Percentiles rank a stretch among this genome's conserved stretches.
phyloP scores from a whole-genome alignment of 2,329 filamentous ascomycete genomes.

The Pestalotiopsis sp. region DNA sequence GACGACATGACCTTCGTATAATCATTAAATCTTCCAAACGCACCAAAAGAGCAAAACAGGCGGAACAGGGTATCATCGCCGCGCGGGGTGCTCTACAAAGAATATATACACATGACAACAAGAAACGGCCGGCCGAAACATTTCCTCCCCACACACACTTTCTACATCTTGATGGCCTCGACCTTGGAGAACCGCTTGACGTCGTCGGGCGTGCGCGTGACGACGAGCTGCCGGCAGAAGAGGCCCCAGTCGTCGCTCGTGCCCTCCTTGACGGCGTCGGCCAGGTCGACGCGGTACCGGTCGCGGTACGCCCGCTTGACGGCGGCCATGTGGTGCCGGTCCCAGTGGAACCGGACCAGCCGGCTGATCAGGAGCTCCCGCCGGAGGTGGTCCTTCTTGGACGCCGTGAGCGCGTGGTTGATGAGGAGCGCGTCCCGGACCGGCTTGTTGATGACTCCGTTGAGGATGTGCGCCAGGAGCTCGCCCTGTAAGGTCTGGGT shows the following conservation, averaged over 20 bases:
- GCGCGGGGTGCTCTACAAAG: neutral
- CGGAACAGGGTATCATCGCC: neutral
- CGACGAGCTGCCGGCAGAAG: conserved; percentile 74
- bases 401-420: conserved; percentile 83
- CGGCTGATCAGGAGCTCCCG: conserved; percentile 87
- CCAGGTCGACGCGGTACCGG: conserved; percentile 74
- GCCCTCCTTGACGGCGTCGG: conserved; percentile 77
- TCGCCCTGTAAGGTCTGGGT: conserved; percentile 69
- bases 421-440: conserved; percentile 90
- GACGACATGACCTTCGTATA: neutral
- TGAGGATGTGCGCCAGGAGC: conserved; percentile 90
- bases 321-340: conserved; percentile 75
- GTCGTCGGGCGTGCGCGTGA: conserved; percentile 62
- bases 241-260: conserved; percentile 76
- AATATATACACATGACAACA: neutral
- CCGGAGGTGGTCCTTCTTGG: conserved; percentile 70
- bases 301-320: conserved; percentile 81
- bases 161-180: conserved; percentile 21
- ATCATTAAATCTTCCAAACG: neutral
- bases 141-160: too few species aligned
- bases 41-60: neutral
- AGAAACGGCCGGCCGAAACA: neutral
- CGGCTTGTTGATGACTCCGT: conserved; percentile 93
- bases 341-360: conserved; percentile 91
- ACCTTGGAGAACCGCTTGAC: conserved; percentile 54